A percentile compares a stretch with the other conserved stretches of the same genome.
Conservation (phyloP, 306 rosid genomes). For the Dryas octopetala region DNA sequence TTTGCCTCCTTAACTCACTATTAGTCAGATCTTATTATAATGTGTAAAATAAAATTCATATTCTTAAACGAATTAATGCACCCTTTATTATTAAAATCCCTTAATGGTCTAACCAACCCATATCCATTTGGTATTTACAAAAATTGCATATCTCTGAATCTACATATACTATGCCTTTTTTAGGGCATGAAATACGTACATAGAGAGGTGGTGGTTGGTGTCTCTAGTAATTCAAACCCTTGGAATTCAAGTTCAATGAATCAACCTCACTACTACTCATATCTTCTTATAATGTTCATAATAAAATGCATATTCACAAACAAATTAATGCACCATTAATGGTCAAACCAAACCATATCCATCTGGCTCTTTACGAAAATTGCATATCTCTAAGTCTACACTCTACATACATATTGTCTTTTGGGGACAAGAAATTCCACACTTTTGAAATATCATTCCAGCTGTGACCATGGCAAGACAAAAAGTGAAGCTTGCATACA, state of each 20-base stretch:
- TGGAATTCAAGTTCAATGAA: neutral
- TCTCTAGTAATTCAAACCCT: too few species aligned
- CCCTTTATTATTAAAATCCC: too few species aligned
- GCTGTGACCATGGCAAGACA: conserved; percentile 22
- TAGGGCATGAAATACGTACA: too few species aligned
- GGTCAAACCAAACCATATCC: neutral
- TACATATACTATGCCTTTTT: too few species aligned
- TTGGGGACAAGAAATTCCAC: neutral
- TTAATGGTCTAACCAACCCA: too few species aligned
- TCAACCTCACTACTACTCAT: neutral
- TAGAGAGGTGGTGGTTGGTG: too few species aligned
- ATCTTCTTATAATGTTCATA: neutral
- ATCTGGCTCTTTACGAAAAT: neutral
- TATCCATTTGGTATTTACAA: too few species aligned
- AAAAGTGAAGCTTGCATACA: conserved; percentile 25
- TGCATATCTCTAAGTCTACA: neutral
- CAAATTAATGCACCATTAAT: neutral
- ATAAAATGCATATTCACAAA: neutral
- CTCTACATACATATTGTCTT: neutral
- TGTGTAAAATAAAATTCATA: too few species aligned
- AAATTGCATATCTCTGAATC: too few species aligned
- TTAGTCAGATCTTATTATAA: too few species aligned
- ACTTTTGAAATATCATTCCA: neutral
- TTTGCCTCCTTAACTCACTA: too few species aligned
- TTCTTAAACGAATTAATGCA: too few species aligned